A percentile compares a stretch with the other conserved stretches of the same genome.
These are phyloP conservation scores for Cerrena zonata DNA, from an alignment of 1,284 basidiomycete species.

Conservation along the genomic window DNA sequence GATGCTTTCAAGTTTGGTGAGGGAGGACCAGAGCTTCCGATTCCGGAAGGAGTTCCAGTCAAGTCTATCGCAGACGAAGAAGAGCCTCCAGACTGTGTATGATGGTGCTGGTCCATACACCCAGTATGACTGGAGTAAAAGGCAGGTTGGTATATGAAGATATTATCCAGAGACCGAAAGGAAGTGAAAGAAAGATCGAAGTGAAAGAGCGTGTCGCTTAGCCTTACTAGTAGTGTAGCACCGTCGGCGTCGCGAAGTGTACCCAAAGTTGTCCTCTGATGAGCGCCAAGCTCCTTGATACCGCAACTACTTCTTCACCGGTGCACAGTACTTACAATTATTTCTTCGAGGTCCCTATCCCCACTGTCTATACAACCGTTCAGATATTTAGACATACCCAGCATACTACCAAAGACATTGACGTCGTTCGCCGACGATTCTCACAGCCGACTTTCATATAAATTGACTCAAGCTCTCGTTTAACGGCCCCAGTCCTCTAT, in stretches of 20 bases:
- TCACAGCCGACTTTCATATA: too few species aligned
- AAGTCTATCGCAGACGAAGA: constrained; percentile 57
- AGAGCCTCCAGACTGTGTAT: constrained; percentile 25
- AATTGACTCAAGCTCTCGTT: too few species aligned
- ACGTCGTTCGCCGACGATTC: too few species aligned
- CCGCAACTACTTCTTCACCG: too few species aligned
- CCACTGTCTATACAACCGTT: too few species aligned
- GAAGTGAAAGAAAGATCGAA: background rate
- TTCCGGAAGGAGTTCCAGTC: constrained; percentile 39
- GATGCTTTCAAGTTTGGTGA: constrained; percentile 49
- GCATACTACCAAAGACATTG: too few species aligned
- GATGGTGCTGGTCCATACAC: constrained; percentile 18
- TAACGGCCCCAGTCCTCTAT: too few species aligned
- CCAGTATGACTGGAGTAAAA: background rate
- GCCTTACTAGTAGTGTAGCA: background rate
- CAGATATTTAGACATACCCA: too few species aligned
- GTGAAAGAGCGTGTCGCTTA: background rate
- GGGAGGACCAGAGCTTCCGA: constrained; percentile 35
- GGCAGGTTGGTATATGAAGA: background rate
- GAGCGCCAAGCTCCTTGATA: background rate
- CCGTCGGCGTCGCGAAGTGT: background rate
- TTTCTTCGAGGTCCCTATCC: too few species aligned
- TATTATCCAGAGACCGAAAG: background rate
- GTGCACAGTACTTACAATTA: too few species aligned
- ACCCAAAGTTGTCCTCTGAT: background rate